Evolutionary conservation across 768 basidiomycete species (phyloP), one percentile per base, ranked within the genome.

Genomic region (Boletus subcaerulescens): DNA sequence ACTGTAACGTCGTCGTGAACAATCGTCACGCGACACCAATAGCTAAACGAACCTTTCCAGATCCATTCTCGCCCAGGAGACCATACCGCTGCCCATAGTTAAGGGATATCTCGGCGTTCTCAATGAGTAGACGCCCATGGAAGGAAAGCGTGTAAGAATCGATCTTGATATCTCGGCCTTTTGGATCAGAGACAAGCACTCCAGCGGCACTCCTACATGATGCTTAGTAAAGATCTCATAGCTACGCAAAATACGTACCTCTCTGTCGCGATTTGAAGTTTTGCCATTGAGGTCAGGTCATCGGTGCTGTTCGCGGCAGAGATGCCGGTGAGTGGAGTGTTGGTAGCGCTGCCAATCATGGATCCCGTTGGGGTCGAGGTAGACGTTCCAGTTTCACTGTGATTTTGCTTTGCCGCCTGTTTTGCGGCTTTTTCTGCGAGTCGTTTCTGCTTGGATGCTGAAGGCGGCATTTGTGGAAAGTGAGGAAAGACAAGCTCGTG

Each of bases 141-240:
- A 98, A 99, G 3, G 94, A 97, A 35, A 99, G 82, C 0, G 95
- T 97, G 72, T 85, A 99, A 22, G 86, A 80, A 66, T 97, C 93
- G 64, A 98, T 95, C 77, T 98, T 98, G 81, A 99, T 89, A 77
- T 99, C 97, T 52, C 97, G 87, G 47, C 87, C 83, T 72, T 98
- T 94, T 43, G 80, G 71, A 73, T 99, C 97, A 15, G 94, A 97
- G 43, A 93, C 87, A 26, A 98, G 80, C 18, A 98, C 95, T 54
- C 97, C 97, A 24, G 89, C 80, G 17, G 93, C 87, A 64, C 89
- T 91, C 86, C 91, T 93, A 60, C 38, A 26, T 31, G 22, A 45
- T 50, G 44, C 44, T 70, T 53, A 55, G 26, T 52, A 46, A 15
- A 45, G n/a, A 31, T 6, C 12, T 35, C 20, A 18, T 14, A 0